Conservation (phyloP, 257 asterid genomes). For the Craterostigma plantagineum region DNA sequence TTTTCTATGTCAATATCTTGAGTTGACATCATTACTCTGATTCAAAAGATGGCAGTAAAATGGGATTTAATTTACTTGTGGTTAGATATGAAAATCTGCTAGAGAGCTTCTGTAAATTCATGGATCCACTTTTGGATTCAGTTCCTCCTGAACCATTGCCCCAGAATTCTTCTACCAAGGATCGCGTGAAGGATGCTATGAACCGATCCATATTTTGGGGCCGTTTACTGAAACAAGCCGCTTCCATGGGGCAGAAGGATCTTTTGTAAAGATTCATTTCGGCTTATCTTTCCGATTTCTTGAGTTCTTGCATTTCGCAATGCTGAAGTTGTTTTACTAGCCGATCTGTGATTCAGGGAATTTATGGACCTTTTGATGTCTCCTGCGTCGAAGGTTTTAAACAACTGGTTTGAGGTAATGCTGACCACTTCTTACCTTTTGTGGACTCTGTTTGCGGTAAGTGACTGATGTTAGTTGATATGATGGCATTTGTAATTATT, state of each 20-base stretch:
- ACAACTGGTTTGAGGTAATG: constrained; percentile 93
- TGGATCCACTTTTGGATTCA: constrained; percentile 82
- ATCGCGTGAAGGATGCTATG: constrained; percentile 50
- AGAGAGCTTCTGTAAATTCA: constrained; percentile 62
- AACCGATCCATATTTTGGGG: constrained; percentile 67
- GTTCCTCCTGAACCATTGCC: constrained; percentile 64
- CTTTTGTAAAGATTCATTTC: constrained; percentile 74
- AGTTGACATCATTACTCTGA: too few species aligned
- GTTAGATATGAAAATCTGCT: constrained; percentile 58
- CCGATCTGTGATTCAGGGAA: constrained; percentile 40
- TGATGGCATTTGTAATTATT: background rate
- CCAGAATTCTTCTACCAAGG: constrained; percentile 25
- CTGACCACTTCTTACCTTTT: too few species aligned
- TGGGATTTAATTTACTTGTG: background rate
- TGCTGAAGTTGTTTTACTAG: constrained; percentile 2
- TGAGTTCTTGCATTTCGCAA: background rate
- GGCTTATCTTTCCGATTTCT: constrained; percentile 2
- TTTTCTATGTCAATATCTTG: background rate
- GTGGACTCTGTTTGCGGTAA: too few species aligned
- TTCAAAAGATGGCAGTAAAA: too few species aligned
- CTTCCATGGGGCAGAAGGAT: constrained; percentile 67
- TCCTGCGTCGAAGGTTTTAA: constrained; percentile 83
- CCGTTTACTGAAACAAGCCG: constrained; percentile 40
- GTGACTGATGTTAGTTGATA: background rate
- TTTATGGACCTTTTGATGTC: constrained; percentile 74